Evolutionary conservation across 108 stramenopile species (phyloP).

Genomic region (Pseudonitzschia pungens): DNA sequence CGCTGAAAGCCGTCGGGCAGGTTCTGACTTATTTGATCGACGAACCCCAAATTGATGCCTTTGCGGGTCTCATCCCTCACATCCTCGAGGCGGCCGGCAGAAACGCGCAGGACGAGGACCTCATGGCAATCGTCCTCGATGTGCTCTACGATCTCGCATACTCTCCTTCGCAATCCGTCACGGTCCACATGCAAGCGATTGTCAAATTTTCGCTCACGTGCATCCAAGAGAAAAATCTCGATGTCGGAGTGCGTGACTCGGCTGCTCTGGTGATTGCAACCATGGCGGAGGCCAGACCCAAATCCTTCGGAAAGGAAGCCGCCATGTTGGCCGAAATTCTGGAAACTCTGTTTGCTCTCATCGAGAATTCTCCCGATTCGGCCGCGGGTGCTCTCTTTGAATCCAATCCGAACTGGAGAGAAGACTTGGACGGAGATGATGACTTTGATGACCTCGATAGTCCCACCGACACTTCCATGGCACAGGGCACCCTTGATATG

Average conservation of each 20-base stretch:
- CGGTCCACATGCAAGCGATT: conserved; percentile 58
- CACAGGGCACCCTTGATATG: conserved; percentile 94
- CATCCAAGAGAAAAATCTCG: conserved; percentile 57
- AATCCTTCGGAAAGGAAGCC: conserved; percentile 84
- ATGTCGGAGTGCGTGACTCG: conserved; percentile 84
- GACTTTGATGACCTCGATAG: conserved; percentile 76
- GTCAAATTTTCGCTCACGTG: conserved; percentile 68
- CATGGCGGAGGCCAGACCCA: conserved; percentile 92
- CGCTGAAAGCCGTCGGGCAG: conserved; percentile 81
- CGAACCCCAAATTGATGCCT: conserved; percentile 66
- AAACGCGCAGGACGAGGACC: conserved; percentile 72
- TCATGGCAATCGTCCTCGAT: conserved; percentile 78
- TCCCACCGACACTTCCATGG: conserved; percentile 91
- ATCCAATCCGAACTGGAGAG: conserved; percentile 85
- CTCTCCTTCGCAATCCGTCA: conserved; percentile 56
- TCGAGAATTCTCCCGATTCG: conserved; percentile 83
- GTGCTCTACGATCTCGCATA: conserved; percentile 87
- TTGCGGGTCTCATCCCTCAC: conserved; percentile 71
- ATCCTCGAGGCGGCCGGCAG: conserved; percentile 83
- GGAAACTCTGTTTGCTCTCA: conserved; percentile 83
- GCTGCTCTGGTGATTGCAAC: conserved; percentile 91
- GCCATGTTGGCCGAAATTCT: conserved; percentile 61
- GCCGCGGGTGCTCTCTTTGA: conserved; percentile 95
- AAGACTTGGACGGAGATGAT: conserved; percentile 78
- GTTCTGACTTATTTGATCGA: conserved; percentile 76